Percentiles rank a stretch among this genome's conserved stretches.
Evolutionary conservation across 75 land plant genomes (phyloP).

Genomic region (Picea sitchensis): DNA sequence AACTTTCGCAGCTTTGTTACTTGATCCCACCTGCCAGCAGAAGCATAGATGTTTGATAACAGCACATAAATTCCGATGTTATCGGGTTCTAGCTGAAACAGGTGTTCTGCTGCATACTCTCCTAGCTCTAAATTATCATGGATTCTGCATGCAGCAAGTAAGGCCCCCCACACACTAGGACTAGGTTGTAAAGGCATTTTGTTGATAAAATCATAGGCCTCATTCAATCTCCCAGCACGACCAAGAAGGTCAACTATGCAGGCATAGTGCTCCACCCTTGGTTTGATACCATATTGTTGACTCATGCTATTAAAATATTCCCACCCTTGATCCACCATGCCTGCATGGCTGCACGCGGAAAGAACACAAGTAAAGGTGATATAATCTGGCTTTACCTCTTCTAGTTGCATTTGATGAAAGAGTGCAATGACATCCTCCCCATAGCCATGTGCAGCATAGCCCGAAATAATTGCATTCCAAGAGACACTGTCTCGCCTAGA

Average conservation of each 20-base stretch:
- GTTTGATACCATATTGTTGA: slow-evolving; percentile 20
- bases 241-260: slow-evolving; percentile 66
- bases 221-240: slow-evolving; percentile 43
- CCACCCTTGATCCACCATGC: slow-evolving; percentile 48
- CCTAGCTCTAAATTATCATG: slow-evolving; percentile 51
- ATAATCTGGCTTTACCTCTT: slow-evolving; percentile 22
- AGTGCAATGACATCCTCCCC: slow-evolving; percentile 33
- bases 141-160: slow-evolving; percentile 42
- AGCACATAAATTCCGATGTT: not conserved
- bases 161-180: slow-evolving; percentile 59
- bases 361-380: slow-evolving; percentile 38
- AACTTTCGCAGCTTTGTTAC: not conserved
- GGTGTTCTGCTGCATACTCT: slow-evolving; percentile 33
- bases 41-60: slow-evolving; percentile 8
- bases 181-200: slow-evolving; percentile 51
- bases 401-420: slow-evolving; percentile 37
- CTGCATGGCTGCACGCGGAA: slow-evolving; percentile 66
- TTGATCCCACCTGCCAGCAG: slow-evolving; percentile 4
- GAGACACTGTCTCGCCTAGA: slow-evolving; percentile 38
- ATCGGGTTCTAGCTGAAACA: slow-evolving; percentile 18
- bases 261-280: slow-evolving; percentile 52
- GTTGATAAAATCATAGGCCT: slow-evolving; percentile 26
- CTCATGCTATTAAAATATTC: slow-evolving; percentile 40
- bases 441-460: slow-evolving; percentile 40
- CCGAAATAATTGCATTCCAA: slow-evolving; percentile 47